phyloP scores from a whole-genome alignment of 352 stramenopile species.

The Halophytophthora polymorphica region DNA sequence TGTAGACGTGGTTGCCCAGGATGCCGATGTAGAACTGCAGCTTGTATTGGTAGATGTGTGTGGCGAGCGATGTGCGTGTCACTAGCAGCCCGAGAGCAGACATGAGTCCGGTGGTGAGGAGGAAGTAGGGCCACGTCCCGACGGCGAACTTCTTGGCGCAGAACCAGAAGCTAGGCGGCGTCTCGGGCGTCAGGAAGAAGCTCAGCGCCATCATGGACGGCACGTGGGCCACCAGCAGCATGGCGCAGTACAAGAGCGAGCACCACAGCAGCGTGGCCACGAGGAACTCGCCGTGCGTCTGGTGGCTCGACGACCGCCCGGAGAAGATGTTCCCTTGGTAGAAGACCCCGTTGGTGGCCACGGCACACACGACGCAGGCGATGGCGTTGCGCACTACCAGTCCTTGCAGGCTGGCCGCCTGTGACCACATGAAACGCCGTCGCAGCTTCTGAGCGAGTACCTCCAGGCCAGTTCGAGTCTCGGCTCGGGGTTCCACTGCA shows the following conservation, averaged over 20 bases:
- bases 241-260: conserved; percentile 13
- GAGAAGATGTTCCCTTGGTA: conserved; percentile 27
- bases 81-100: conserved; percentile 10
- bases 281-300: conserved; percentile 26
- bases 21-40: conserved; percentile 30
- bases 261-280: conserved; percentile 28
- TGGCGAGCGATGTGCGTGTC: conserved; percentile 10
- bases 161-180: background rate
- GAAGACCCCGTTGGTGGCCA: conserved; percentile 24
- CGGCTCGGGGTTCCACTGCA: too few relatives aligned
- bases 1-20: conserved; percentile 17
- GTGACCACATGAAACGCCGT: conserved; percentile 1
- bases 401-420: conserved; percentile 9
- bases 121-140: background rate
- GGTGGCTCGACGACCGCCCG: conserved; percentile 15
- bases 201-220: conserved; percentile 14
- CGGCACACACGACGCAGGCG: conserved; percentile 16
- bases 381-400: conserved; percentile 21
- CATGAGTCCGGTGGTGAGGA: conserved; percentile 4
- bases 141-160: conserved; percentile 3
- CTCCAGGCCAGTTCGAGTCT: too few relatives aligned
- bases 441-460: too few relatives aligned
- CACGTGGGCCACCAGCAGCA: conserved; percentile 14
- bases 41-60: conserved; percentile 12
- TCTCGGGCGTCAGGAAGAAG: background rate